phyloP scores from a whole-genome alignment of 2,329 filamentous ascomycete species.

The Tolypocladium tropicale region DNA sequence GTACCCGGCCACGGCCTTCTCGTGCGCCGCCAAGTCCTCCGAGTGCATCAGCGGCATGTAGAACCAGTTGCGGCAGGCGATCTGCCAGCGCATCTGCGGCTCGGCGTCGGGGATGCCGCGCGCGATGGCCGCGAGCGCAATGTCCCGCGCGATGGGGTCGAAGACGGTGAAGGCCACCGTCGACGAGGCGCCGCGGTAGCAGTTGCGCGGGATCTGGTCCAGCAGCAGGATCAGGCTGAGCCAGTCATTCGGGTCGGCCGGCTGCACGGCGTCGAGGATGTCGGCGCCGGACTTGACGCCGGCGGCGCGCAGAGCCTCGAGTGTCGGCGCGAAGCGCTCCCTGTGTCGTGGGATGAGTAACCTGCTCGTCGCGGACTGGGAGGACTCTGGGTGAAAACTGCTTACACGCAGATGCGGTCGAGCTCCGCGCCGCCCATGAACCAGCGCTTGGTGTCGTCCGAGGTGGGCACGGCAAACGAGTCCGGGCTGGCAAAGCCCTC shows the following conservation, averaged over 20 bases:
- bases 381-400: not conserved
- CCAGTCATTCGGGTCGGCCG: conserved; percentile 21
- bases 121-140: conserved; percentile 27
- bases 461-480: conserved; percentile 14
- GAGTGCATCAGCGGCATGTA: conserved; percentile 51
- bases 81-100: conserved; percentile 20
- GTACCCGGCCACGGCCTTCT: conserved; percentile 21
- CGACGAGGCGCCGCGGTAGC: conserved; percentile 40
- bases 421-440: conserved; percentile 22
- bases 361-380: not conserved
- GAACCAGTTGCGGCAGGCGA: conserved; percentile 42
- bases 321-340: conserved; percentile 17
- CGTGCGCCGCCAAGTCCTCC: conserved; percentile 36
- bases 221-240: conserved; percentile 46
- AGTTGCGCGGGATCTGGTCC: conserved; percentile 54
- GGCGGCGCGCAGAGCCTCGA: conserved; percentile 20
- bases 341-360: conserved; percentile 8
- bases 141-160: conserved; percentile 40
- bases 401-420: conserved; percentile 25
- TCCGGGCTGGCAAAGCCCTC: conserved; percentile 19
- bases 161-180: conserved; percentile 40
- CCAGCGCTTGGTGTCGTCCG: conserved; percentile 19
- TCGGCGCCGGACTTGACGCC: conserved; percentile 16
- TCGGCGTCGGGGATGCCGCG: conserved; percentile 16
- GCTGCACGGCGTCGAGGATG: conserved; percentile 16